Evolutionary conservation across 163 green algal species (phyloP).

Genomic region (Chlamydomonas reinhardtii): DNA sequence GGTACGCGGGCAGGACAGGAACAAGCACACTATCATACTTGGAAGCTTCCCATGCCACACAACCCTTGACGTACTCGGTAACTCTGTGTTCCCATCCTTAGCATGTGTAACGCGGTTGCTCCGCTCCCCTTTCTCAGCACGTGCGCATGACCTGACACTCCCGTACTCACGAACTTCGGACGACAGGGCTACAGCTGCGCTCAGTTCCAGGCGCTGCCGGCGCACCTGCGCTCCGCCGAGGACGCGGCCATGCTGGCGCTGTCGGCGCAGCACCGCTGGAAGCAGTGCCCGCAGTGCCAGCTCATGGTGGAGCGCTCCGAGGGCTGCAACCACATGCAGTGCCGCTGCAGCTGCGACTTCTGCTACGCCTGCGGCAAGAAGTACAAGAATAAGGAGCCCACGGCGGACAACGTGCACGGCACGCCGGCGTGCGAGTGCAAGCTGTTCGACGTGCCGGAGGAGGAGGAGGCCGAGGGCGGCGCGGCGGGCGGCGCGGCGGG

Average conservation of each 20-base stretch:
- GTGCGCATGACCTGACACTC: no score
- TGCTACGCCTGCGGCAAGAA: conserved; percentile 61
- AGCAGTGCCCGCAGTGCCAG: conserved; percentile 60
- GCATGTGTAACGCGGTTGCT: no score
- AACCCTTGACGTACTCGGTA: no score
- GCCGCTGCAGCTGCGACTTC: conserved; percentile 58
- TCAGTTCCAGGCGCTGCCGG: conserved; percentile 57
- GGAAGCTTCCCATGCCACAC: no score
- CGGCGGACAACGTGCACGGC: conserved; percentile 59
- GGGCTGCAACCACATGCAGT: conserved; percentile 69
- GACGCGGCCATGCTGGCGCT: conserved; percentile 60
- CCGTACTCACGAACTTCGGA: no score
- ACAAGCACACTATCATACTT: no score
- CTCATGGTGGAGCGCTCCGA: conserved; percentile 62
- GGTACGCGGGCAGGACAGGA: not conserved
- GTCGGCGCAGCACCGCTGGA: conserved; percentile 47
- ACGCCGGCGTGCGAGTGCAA: conserved; percentile 50
- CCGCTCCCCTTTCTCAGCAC: no score
- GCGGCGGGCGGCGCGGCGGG: no score
- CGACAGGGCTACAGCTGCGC: conserved; percentile 59
- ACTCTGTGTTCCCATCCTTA: no score
- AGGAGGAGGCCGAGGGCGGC: not conserved
- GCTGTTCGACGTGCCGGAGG: conserved; percentile 55
- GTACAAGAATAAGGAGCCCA: conserved; percentile 49
- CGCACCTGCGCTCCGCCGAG: conserved; percentile 57